phyloP scores from a whole-genome alignment of 225 moss, liverwort and hornwort genomes.

The Straminergon stramineum region DNA sequence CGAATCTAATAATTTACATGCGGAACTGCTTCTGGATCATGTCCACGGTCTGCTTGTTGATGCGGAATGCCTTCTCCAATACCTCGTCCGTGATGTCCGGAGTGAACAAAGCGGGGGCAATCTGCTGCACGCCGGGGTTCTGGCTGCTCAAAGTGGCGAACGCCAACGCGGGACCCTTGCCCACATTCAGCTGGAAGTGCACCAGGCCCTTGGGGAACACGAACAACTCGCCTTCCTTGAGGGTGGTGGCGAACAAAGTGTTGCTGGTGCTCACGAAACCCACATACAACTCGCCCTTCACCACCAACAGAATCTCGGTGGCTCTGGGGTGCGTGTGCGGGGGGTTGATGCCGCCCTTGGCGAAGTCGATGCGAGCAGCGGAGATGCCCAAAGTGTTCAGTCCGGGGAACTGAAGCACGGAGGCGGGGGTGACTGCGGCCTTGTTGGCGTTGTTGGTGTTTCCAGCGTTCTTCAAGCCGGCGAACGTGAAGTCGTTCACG shows the following conservation, averaged over 20 bases:
- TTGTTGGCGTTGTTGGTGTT: background rate
- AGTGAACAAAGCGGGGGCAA: background rate
- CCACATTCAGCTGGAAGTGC: background rate
- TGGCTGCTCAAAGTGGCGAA: background rate
- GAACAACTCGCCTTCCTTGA: background rate
- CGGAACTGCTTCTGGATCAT: background rate
- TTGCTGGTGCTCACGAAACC: background rate
- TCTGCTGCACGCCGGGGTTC: background rate
- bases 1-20: background rate
- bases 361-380: background rate
- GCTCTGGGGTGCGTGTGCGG: background rate
- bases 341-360: background rate
- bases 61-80: background rate
- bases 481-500: background rate
- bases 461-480: background rate
- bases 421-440: background rate
- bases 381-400: background rate
- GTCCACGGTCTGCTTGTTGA: background rate
- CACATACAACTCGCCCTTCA: background rate
- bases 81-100: background rate
- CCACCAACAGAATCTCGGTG: background rate
- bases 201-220: background rate
- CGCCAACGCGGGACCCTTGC: background rate
- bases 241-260: background rate
- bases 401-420: background rate